A percentile compares a stretch with the other conserved stretches of the same genome.
Conservation (phyloP, 2,329 filamentous ascomycete species). For the Periconia sp. region DNA sequence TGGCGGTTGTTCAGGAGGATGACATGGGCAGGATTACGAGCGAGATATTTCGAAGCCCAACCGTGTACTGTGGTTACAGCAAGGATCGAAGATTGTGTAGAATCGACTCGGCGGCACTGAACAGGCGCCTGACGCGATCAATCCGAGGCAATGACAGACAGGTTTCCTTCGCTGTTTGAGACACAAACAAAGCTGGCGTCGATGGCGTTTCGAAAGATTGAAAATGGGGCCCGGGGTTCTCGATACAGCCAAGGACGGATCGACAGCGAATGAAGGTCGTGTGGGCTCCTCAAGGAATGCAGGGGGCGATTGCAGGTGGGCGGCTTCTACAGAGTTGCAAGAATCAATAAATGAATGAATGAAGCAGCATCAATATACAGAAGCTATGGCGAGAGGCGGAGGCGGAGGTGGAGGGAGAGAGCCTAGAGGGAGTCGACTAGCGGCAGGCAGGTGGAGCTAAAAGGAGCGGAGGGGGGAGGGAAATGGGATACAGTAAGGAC, state of each 20-base stretch:
- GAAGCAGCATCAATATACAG: neutral
- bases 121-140: neutral
- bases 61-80: slow-evolving; percentile 10
- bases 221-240: slow-evolving; percentile 1
- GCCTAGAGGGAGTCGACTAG: neutral
- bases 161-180: slow-evolving; percentile 12
- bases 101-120: slow-evolving; percentile 2
- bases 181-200: slow-evolving; percentile 18
- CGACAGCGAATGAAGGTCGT: neutral
- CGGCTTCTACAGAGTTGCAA: too few species aligned
- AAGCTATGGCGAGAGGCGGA: neutral
- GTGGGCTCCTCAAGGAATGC: neutral
- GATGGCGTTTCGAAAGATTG: slow-evolving; percentile 20
- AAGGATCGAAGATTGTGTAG: neutral
- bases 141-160: neutral
- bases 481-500: neutral
- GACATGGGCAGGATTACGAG: slow-evolving; percentile 16
- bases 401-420: neutral
- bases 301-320: neutral
- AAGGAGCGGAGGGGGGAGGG: neutral
- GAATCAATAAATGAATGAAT: neutral
- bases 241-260: neutral
- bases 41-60: slow-evolving; percentile 1
- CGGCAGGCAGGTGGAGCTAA: neutral
- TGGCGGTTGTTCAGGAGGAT: slow-evolving; percentile 10